Evolutionary conservation across 2,329 filamentous ascomycete species (phyloP), one percentile per base, ranked within the genome.

Genomic region (Sporothrix curviconia): DNA sequence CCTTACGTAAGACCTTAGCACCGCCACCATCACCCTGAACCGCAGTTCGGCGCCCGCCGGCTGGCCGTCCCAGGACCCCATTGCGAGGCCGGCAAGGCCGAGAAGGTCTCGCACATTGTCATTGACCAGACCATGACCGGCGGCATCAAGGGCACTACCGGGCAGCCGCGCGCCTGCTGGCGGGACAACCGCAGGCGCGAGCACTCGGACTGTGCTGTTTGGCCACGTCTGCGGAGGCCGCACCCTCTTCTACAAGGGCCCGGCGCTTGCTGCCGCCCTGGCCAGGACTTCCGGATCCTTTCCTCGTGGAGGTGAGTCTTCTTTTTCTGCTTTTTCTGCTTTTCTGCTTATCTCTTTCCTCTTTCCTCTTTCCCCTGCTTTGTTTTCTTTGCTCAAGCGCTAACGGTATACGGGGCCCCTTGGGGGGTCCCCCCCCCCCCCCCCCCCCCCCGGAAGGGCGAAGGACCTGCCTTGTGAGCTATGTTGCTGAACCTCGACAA

Each of bases 181-280:
- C 65, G 80, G 54, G 80, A 84, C 73, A 67, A 71, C 68, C 64
- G 64, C 55, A 70, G 64, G 64, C 84, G 86, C 64, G 79, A 82
- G 61, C 89, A 92, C 75, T 75, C 74, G 24, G 90, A 96, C 76
- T 85, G 84, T n/a, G 77, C 81, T 95, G 63, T 96, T 95, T 69
- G 91, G 91, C 59, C 74, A 73, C 56, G 79, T 94, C 61, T 75
- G 76, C n/a, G n/a, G n/a, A 53, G 89, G 87, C 58, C 78, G 77
- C 60, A 82, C 78, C 43, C 72, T 75, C 46, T 84, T 78, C 68
- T 63, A 81, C 59, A 36, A 22, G 4, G 59, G 57, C 14, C 46
- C 57, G 8, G 57, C 28, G 30, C 67, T 65, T 11, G 67, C 72
- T 19, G 75, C 71, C 17, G 76, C 79, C 17, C 70, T 83, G 37